phyloP scores from a whole-genome alignment of 2,329 filamentous ascomycete genomes.

The Trichophyton rubrum region DNA sequence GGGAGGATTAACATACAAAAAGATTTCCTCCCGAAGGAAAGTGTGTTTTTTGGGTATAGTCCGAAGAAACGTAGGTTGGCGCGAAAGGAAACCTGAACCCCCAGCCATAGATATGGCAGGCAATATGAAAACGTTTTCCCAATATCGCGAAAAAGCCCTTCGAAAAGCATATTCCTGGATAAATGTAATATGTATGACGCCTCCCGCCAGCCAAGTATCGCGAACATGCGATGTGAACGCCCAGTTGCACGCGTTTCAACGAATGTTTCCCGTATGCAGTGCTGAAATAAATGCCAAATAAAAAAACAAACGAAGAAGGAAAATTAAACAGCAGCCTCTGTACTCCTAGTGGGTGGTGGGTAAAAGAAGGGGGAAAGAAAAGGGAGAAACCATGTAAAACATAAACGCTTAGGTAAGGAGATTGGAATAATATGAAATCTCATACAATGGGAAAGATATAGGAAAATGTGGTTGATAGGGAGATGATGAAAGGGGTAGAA shows the following conservation, averaged over 20 bases:
- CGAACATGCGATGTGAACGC: constrained; percentile 24
- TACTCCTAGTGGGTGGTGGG: not conserved
- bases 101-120: constrained; percentile 16
- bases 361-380: constrained; percentile 14
- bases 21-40: constrained; percentile 20
- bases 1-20: constrained; percentile 41
- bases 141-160: constrained; percentile 17
- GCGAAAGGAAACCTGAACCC: constrained; percentile 23
- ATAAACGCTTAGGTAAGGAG: constrained; percentile 15
- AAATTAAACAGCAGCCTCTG: constrained; percentile 6
- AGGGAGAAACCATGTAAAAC: constrained; percentile 15
- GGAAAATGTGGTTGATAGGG: not conserved
- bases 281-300: constrained; percentile 13
- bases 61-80: constrained; percentile 19
- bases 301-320: constrained; percentile 17
- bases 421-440: constrained; percentile 15
- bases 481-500: not conserved
- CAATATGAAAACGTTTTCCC: constrained; percentile 23
- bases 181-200: constrained; percentile 22
- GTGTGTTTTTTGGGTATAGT: constrained; percentile 18
- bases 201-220: constrained; percentile 19
- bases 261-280: constrained; percentile 23
- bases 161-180: constrained; percentile 25
- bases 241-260: constrained; percentile 25
- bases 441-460: constrained; percentile 14